Conservation (phyloP, 2,329 filamentous ascomycete species). For the Phaeosphaeria sp. region DNA sequence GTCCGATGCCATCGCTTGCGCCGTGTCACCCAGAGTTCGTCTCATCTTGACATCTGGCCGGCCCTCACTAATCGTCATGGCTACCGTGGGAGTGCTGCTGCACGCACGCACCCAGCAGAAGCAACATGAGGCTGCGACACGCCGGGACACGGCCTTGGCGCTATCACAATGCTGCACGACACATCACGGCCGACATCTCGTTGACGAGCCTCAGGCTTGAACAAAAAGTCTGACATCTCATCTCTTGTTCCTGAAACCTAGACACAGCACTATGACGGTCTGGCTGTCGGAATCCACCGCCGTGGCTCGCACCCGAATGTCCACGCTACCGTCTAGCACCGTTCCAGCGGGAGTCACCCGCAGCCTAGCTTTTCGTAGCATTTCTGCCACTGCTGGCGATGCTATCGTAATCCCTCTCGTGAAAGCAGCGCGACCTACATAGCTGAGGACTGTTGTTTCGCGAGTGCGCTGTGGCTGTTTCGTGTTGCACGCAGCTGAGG, state of each 20-base stretch:
- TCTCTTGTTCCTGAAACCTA: too few relatives aligned
- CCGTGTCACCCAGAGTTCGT: conserved; percentile 1
- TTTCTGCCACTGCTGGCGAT: background rate
- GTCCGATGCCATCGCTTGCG: conserved; percentile 14
- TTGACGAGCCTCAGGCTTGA: too few relatives aligned
- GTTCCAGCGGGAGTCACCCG: conserved; percentile 1
- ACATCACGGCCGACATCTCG: too few relatives aligned
- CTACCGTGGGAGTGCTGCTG: background rate
- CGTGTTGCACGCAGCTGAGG: conserved; percentile 1
- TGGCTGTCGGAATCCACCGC: background rate
- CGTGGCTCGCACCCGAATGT: background rate
- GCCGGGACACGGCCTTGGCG: background rate
- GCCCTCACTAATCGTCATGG: background rate
- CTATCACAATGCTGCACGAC: background rate
- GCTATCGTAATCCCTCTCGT: conserved; percentile 1
- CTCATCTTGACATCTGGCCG: background rate
- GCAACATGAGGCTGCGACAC: background rate
- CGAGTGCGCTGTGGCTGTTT: background rate
- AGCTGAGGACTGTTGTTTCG: conserved; percentile 1
- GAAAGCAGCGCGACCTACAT: background rate
- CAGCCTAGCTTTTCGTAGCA: conserved; percentile 3
- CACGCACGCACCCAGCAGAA: too few relatives aligned
- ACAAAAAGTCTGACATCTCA: background rate
- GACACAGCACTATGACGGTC: too few relatives aligned
- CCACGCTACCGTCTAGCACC: background rate